These are phyloP conservation scores for Tuber magnatum DNA, from an alignment of 495 filamentous ascomycete genomes.

Conservation along the genomic window DNA sequence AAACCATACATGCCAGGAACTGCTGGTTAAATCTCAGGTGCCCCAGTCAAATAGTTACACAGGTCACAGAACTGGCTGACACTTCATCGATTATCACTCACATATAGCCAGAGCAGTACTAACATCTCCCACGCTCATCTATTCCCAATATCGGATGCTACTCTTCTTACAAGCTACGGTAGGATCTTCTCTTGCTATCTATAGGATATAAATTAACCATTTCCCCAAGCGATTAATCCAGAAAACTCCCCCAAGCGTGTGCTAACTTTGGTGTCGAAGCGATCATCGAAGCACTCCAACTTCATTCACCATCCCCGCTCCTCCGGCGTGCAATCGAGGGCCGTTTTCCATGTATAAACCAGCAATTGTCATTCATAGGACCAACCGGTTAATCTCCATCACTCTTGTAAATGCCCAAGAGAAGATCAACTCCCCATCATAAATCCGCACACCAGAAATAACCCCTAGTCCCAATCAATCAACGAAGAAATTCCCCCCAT, in stretches of 20 bases:
- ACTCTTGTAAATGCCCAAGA: not conserved
- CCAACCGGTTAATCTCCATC: not conserved
- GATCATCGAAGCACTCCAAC: not conserved
- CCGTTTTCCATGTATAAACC: not conserved
- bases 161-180: not conserved
- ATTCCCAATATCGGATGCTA: not conserved
- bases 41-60: not conserved
- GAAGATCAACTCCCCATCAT: not conserved
- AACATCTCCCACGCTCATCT: not conserved
- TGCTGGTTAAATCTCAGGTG: not conserved
- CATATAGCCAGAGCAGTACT: not conserved
- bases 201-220: not conserved
- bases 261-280: not conserved
- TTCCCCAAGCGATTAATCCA: not conserved
- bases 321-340: no score
- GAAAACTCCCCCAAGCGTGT: not conserved
- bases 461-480: not conserved
- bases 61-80: not conserved
- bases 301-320: not conserved
- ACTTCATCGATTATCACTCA: conserved; percentile 1
- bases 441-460: not conserved
- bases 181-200: not conserved
- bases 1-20: not conserved
- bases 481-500: not conserved
- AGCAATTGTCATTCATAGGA: not conserved